Conservation (phyloP, 2,329 filamentous ascomycete species). For the Parastagonospora nodorum region DNA sequence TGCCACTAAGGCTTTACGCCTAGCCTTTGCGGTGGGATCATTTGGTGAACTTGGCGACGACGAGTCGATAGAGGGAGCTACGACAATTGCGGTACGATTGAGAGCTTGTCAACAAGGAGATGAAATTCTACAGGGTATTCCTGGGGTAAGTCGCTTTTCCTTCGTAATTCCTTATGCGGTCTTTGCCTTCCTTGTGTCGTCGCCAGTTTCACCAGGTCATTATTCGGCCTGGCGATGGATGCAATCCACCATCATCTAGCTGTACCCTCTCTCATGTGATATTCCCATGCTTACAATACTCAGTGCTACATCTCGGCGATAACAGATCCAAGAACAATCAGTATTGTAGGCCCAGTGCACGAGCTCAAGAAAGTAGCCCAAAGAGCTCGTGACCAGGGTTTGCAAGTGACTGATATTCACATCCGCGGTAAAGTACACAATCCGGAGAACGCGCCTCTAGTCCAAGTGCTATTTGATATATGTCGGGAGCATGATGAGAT, state of each 20-base stretch:
- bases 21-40: constrained; percentile 15
- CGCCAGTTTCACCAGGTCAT: too few species aligned
- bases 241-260: too few species aligned
- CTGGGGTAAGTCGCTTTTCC: constrained; percentile 25
- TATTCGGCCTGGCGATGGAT: too few species aligned
- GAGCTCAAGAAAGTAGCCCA: constrained; percentile 15
- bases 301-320: constrained; percentile 26
- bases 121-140: constrained; percentile 17
- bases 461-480: constrained; percentile 14
- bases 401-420: constrained; percentile 20
- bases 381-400: constrained; percentile 13
- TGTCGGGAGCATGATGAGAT: constrained; percentile 10
- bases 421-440: constrained; percentile 28
- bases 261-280: not conserved
- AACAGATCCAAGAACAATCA: constrained; percentile 28
- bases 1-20: constrained; percentile 12
- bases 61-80: constrained; percentile 12
- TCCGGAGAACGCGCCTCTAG: constrained; percentile 24
- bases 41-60: constrained; percentile 21
- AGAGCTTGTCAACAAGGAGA: constrained; percentile 17
- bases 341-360: constrained; percentile 19
- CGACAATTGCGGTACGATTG: constrained; percentile 24
- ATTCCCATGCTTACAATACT: constrained; percentile 3
- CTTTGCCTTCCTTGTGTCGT: too few species aligned
- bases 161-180: too few species aligned